Percentiles rank a stretch among this genome's conserved stretches.
Conservation (phyloP, 2,329 filamentous ascomycete species). For the Gremmenia infestans region DNA sequence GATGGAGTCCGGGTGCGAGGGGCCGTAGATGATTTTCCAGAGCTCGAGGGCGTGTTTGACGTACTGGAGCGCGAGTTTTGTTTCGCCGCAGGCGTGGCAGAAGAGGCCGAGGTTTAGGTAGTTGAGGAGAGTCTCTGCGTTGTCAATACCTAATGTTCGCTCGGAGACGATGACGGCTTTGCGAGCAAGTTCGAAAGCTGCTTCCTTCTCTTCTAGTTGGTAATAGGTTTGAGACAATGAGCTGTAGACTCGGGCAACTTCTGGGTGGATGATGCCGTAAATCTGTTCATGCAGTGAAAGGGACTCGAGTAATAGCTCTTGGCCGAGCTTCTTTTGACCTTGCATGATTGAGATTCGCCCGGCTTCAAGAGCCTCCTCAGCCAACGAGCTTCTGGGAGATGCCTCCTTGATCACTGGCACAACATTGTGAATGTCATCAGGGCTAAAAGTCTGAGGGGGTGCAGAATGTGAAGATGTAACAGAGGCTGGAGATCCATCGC, state of each 20-base stretch:
- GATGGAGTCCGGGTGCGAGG: slow-evolving; percentile 92
- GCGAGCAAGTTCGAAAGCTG: slow-evolving; percentile 88
- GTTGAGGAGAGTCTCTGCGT: slow-evolving; percentile 86
- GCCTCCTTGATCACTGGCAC: slow-evolving; percentile 96
- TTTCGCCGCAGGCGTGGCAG: slow-evolving; percentile 87
- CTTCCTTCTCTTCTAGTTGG: slow-evolving; percentile 95
- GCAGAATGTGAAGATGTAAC: slow-evolving; percentile 39
- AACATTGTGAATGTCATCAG: slow-evolving; percentile 85
- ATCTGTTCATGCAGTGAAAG: slow-evolving; percentile 97
- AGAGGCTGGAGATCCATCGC: slow-evolving; percentile 44
- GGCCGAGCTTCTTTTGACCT: slow-evolving; percentile 89
- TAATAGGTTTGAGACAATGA: slow-evolving; percentile 94
- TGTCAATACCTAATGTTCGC: slow-evolving; percentile 88
- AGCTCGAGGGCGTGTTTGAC: slow-evolving; percentile 89
- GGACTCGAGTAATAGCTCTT: slow-evolving; percentile 93
- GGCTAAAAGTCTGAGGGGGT: slow-evolving; percentile 60
- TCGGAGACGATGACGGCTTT: slow-evolving; percentile 97
- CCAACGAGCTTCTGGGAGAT: slow-evolving; percentile 80
- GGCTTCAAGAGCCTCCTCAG: slow-evolving; percentile 93
- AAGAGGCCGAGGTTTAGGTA: slow-evolving; percentile 96
- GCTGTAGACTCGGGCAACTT: slow-evolving; percentile 93
- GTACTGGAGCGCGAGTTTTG: slow-evolving; percentile 78
- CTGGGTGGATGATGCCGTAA: slow-evolving; percentile 93
- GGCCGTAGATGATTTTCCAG: slow-evolving; percentile 95
- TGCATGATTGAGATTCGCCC: slow-evolving; percentile 95